Conservation (phyloP, 768 basidiomycete genomes). For the Leccinellum luteum region DNA sequence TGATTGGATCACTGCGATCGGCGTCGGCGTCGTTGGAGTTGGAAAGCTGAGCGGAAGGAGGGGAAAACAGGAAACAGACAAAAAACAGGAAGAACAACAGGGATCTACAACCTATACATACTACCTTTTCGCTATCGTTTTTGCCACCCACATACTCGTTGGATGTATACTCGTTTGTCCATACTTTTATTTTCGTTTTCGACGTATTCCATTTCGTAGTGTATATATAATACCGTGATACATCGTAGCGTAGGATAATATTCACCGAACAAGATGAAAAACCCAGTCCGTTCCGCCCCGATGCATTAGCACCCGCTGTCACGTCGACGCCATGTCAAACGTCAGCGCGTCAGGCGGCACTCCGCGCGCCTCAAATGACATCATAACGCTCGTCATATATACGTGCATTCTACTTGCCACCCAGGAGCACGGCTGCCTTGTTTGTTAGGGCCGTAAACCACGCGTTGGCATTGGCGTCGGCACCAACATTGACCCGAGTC, state of each 20-base stretch:
- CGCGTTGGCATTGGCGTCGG: constrained; percentile 15
- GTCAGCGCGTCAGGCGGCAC: no score
- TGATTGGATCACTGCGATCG: constrained; percentile 13
- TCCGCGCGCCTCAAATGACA: not conserved
- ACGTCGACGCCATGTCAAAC: no score
- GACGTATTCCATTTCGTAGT: not conserved
- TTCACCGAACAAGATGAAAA: no score
- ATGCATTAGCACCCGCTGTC: no score
- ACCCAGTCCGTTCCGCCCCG: no score
- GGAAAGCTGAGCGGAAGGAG: constrained; percentile 4
- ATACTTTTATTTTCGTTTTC: not conserved
- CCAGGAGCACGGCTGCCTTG: constrained; percentile 45
- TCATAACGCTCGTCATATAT: not conserved
- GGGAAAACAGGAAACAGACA: not conserved
- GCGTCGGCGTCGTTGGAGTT: not conserved
- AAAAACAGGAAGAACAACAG: no score
- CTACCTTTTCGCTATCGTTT: not conserved
- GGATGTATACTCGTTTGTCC: not conserved
- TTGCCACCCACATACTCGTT: not conserved
- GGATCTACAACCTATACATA: not conserved
- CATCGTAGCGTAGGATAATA: not conserved
- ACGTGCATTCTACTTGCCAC: constrained; percentile 3
- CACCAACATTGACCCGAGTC: constrained; percentile 33
- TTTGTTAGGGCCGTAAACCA: constrained; percentile 59
- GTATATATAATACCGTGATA: not conserved